Base-by-base conservation (phyloP, 2,329 filamentous ascomycete genomes). In the Exophiala spinifera region DNA sequence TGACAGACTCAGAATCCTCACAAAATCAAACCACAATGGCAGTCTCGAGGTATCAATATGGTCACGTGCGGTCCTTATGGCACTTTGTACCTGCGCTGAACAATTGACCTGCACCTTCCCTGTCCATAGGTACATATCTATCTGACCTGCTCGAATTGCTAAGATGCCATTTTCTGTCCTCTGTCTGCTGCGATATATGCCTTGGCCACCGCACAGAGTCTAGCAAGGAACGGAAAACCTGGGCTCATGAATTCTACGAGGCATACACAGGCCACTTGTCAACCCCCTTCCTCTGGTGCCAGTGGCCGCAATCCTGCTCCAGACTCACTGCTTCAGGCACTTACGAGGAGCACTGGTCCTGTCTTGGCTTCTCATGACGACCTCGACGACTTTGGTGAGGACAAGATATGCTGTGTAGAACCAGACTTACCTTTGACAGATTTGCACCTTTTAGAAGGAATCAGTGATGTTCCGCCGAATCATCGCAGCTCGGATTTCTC, bases 381-480 rank as follows among this genome's bases (percentile, higher is more conserved):
- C 25, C 50, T 63, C 4, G 61, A 63, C 44, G 59, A 54, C 20
- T 63, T 63, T 46, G 61, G 61, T 62, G 43, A 53, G 59, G 21
- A 25, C 19, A 10, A n/a, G 14, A 15, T 39, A 7, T 23, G 19
- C 8, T 25, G 17, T 36, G 15, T 15, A 5, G 14, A 20, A 21
- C 11, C 23, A 34, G 39, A 34, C 49, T 58, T n/a, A 57, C 48
- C 15, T 20, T 17, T 14, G n/a, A 34, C 45, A 62, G 60, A 62
- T 44, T 52, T 47, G 48, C 42, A 49, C 33, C 56, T 62, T 6
- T 51, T 61, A 21, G 52, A 45, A 33, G 52, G 56, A 46, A 36
- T 20, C 25, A n/a, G 48, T 23, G 20, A 48, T 19, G 36, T 17
- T 11, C 31, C 42, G 4, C 34, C 11, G 8, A 47, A 17, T 15